A percentile compares a stretch with the other conserved stretches of the same genome.
phyloP scores from a whole-genome alignment of 2,329 filamentous ascomycete genomes.

The Penicillium sp. region DNA sequence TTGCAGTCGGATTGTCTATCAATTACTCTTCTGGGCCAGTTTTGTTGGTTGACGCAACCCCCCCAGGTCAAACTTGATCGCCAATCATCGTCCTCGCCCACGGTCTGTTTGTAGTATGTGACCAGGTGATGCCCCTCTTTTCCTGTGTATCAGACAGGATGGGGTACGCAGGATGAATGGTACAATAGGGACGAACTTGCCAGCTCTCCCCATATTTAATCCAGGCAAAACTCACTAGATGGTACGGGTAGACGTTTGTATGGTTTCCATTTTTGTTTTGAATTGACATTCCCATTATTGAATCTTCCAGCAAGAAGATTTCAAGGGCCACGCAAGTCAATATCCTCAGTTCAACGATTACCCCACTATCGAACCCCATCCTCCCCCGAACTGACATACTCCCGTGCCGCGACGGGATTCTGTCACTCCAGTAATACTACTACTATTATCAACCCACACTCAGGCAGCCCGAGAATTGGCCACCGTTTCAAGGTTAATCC shows the following conservation, averaged over 20 bases:
- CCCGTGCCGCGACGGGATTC: no score
- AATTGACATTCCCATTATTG: no score
- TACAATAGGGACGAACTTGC: neutral
- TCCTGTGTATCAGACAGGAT: neutral
- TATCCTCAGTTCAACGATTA: neutral
- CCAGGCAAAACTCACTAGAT: neutral
- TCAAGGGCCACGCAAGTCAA: neutral
- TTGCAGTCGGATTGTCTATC: neutral
- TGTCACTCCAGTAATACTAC: neutral
- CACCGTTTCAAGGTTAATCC: slow-evolving; percentile 20
- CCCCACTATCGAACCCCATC: neutral
- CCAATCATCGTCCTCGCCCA: slow-evolving; percentile 18
- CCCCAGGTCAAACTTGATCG: neutral
- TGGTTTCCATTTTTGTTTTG: neutral
- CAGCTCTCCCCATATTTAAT: neutral
- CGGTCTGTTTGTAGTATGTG: neutral
- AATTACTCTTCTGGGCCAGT: slow-evolving; percentile 1
- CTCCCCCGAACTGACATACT: neutral
- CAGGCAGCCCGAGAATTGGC: slow-evolving; percentile 1
- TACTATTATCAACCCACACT: neutral
- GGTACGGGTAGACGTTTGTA: neutral
- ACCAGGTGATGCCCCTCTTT: neutral
- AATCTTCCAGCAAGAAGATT: neutral
- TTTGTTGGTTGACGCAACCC: slow-evolving; percentile 14
- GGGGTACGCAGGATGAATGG: neutral